phyloP scores from a whole-genome alignment of 371 early-diverging fungal species.

The Syncephalastrum sp. region DNA sequence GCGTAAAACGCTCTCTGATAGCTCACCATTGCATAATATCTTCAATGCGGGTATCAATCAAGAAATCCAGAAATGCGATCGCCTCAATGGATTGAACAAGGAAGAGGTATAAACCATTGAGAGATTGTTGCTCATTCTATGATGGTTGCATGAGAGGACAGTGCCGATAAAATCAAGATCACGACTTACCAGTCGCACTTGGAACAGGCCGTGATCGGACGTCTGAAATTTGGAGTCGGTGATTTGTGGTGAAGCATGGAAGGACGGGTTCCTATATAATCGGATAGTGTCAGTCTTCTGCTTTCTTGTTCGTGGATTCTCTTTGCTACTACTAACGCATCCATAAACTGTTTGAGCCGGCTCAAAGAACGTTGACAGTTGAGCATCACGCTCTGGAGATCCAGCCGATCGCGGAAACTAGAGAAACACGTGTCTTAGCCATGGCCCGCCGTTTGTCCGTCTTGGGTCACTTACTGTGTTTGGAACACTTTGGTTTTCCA shows the following conservation, averaged over 20 bases:
- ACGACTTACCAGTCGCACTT: conserved; percentile 22
- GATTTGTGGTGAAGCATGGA: conserved; percentile 26
- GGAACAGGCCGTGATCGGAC: conserved; percentile 22
- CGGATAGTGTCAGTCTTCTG: neutral
- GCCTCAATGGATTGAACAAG: conserved; percentile 71
- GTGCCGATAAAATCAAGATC: neutral
- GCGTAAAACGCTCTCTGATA: conserved; percentile 2
- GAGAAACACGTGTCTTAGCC: neutral
- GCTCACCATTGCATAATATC: conserved; percentile 52
- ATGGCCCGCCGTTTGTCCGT: neutral
- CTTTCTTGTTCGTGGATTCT: too few relatives aligned
- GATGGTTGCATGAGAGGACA: conserved; percentile 2
- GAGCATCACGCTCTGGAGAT: conserved; percentile 27
- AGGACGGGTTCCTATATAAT: conserved; percentile 26
- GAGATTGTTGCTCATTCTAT: conserved; percentile 70
- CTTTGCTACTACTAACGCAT: conserved; percentile 23
- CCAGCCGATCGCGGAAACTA: neutral
- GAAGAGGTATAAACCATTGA: conserved; percentile 64
- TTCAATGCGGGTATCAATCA: conserved; percentile 68
- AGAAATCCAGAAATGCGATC: conserved; percentile 69
- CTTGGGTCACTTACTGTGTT: conserved; percentile 16
- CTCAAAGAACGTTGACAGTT: conserved; percentile 46
- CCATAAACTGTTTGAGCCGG: conserved; percentile 52
- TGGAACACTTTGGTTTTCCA: conserved; percentile 67
- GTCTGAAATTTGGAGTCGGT: conserved; percentile 26